Conservation (phyloP, 352 stramenopile genomes). For the Sclerospora graminicola region DNA sequence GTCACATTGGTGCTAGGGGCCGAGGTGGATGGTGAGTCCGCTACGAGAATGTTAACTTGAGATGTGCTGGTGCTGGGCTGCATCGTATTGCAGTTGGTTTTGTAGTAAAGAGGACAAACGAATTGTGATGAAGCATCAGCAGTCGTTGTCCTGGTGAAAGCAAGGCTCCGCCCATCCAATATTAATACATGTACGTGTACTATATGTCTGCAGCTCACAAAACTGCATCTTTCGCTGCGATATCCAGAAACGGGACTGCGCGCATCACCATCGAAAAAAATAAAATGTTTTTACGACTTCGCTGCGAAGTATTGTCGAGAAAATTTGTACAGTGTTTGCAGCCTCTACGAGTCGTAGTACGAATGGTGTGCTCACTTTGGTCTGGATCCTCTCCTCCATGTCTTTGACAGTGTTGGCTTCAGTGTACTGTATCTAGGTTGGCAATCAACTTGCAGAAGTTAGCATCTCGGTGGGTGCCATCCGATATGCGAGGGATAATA, state of each 20-base stretch:
- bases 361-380: too few relatives aligned
- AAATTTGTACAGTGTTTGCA: too few relatives aligned
- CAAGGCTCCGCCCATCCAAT: conserved; percentile 8
- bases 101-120: too few relatives aligned
- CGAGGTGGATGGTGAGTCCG: neutral
- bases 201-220: conserved; percentile 6
- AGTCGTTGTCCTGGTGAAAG: conserved; percentile 12
- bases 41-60: neutral
- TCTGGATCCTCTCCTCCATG: too few relatives aligned
- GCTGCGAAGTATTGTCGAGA: conserved; percentile 1
- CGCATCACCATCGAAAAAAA: conserved; percentile 1
- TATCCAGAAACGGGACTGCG: conserved; percentile 1
- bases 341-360: too few relatives aligned
- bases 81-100: conserved; percentile 2
- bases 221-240: conserved; percentile 22
- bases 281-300: conserved; percentile 13
- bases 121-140: neutral
- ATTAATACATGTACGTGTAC: conserved; percentile 11
- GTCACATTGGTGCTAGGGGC: conserved; percentile 3
- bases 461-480: too few relatives aligned
- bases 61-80: conserved; percentile 4
- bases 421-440: too few relatives aligned
- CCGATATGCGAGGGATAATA: too few relatives aligned
- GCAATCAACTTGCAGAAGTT: too few relatives aligned
- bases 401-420: too few relatives aligned